Evolutionary conservation across 2,329 filamentous ascomycete species (phyloP).

Genomic region (Fusarium armeniacum): DNA sequence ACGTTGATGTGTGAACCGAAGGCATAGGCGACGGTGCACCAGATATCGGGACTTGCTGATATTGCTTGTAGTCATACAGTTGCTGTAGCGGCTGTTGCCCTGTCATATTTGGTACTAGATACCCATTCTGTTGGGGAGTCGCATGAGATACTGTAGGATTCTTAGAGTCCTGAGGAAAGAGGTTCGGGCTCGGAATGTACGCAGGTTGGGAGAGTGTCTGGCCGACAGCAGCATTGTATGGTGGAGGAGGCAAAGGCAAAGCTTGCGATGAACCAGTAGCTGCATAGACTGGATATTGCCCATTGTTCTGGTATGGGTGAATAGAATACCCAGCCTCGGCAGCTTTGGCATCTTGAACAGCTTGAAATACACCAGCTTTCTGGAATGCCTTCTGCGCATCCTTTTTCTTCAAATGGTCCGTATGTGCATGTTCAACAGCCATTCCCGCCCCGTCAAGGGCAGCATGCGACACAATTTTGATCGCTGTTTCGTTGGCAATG

Average conservation of each 20-base stretch:
- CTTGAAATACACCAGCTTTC: constrained; percentile 53
- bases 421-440: constrained; percentile 55
- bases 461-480: constrained; percentile 54
- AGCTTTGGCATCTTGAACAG: constrained; percentile 50
- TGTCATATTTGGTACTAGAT: not conserved
- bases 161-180: constrained; percentile 29
- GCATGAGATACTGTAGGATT: not conserved
- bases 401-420: constrained; percentile 54
- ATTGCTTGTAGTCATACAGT: not conserved
- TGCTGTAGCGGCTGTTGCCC: constrained; percentile 13
- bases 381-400: constrained; percentile 53
- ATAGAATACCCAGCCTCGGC: constrained; percentile 46
- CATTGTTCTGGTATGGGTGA: constrained; percentile 34
- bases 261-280: constrained; percentile 14
- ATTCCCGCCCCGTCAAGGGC: constrained; percentile 56
- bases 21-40: not conserved
- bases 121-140: not conserved
- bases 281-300: constrained; percentile 16
- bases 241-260: constrained; percentile 30
- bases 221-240: constrained; percentile 23
- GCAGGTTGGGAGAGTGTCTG: not conserved
- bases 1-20: not conserved
- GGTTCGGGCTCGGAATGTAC: constrained; percentile 8
- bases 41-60: not conserved
- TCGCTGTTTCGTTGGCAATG: constrained; percentile 53